phyloP scores from a whole-genome alignment of 2,329 filamentous ascomycete genomes.

The Arthrinium phaeospermum region DNA sequence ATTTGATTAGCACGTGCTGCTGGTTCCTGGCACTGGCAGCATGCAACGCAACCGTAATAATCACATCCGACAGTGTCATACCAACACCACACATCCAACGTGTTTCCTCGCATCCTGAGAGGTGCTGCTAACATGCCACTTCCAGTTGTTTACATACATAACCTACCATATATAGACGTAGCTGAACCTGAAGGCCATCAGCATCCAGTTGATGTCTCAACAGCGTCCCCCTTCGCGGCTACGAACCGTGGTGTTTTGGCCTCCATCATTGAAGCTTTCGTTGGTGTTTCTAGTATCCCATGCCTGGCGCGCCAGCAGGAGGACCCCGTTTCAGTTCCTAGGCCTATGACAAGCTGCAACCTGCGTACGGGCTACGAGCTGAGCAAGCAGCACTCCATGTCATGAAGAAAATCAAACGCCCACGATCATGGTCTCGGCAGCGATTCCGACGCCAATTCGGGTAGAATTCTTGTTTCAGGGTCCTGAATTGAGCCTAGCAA shows the following conservation, averaged over 20 bases:
- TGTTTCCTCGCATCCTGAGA: not conserved
- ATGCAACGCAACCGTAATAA: constrained; percentile 6
- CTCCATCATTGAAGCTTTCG: not conserved
- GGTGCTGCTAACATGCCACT: not conserved
- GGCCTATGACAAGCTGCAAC: not conserved
- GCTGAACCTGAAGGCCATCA: not conserved
- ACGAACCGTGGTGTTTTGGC: not conserved
- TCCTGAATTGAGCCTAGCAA: constrained; percentile 10
- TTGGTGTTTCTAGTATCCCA: not conserved
- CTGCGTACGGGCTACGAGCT: not conserved
- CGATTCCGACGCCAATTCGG: not conserved
- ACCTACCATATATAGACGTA: not conserved
- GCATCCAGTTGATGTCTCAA: not conserved
- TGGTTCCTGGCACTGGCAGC: not conserved
- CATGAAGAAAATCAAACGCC: not conserved
- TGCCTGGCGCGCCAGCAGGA: not conserved
- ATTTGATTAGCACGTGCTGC: not conserved
- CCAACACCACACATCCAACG: not conserved
- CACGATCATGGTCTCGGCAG: not conserved
- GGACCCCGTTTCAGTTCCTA: not conserved
- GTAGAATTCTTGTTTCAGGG: not conserved
- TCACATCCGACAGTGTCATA: constrained; percentile 1
- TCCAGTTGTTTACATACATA: not conserved
- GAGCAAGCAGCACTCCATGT: not conserved
- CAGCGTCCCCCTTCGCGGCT: not conserved